Base-by-base conservation (phyloP, 2,329 filamentous ascomycete species). In the Nemania abortiva region DNA sequence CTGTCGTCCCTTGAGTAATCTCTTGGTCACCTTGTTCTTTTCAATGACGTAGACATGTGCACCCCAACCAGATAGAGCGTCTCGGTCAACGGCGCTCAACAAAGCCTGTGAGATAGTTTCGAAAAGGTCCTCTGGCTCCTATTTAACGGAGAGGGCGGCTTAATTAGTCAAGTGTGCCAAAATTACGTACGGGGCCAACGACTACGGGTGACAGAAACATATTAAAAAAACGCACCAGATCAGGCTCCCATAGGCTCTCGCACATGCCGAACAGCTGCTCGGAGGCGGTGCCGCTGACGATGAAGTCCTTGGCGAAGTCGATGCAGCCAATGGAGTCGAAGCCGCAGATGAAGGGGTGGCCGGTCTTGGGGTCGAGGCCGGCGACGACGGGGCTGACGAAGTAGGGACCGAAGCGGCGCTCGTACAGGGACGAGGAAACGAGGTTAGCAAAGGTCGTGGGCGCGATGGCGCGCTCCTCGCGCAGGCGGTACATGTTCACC, bases 291-390 rank as follows among this genome's bases (percentile, higher is more conserved):
- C 96, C 96, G 76, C 92, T 93, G 75, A 99, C 96, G 81, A 99
- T 98, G 82, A 99, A 99, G 85, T 99, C 96, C 87, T 98, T 98
- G 73, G 96, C 96, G 83, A 98, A 98, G 84, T 99, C 96, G 82
- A 99, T 99, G 84, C 96, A 99, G 75, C 96, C 96, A 82, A 99
- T 99, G 82, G 92, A 97, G 85, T 99, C 96, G 81, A 99, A 99
- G 18, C 96, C 96, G 83, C 96, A 99, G 83, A 99, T 98, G 83
- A 98, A 99, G 15, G 96, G 96, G 86, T 95, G 91, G 69, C 93
- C 92, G 55, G 92, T 95, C 83, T 95, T 98, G 81, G 93, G 92
- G 79, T 99, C 96, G 81, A 99, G 91, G 45, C 96, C 96, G 27
- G 95, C 96, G 75, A 99, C 91, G 72, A 99, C 95, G 66, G 96